Conservation (phyloP, 495 filamentous ascomycete genomes). For the Aspergillus conjunctus region DNA sequence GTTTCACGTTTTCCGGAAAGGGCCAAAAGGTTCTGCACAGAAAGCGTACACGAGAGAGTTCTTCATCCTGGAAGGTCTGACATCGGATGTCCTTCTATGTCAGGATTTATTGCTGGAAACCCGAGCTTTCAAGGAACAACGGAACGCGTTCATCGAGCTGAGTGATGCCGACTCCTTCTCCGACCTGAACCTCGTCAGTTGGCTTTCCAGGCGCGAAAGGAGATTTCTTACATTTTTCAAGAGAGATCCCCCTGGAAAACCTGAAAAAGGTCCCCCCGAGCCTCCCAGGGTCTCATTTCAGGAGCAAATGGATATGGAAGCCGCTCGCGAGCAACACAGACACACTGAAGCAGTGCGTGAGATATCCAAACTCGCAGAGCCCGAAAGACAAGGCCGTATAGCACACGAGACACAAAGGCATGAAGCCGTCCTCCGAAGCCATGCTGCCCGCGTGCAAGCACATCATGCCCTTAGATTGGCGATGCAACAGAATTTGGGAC, state of each 20-base stretch:
- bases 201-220: constrained; percentile 1
- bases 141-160: not conserved
- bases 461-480: not conserved
- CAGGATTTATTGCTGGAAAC: constrained; percentile 2
- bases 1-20: constrained; percentile 5
- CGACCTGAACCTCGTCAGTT: constrained; percentile 5
- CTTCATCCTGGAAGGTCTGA: constrained; percentile 6
- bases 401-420: not conserved
- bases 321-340: not conserved
- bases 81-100: constrained; percentile 9
- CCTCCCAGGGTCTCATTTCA: not conserved
- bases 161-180: constrained; percentile 1
- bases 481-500: too few relatives aligned
- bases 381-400: not conserved
- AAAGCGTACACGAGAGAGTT: not conserved
- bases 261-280: not conserved
- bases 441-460: not conserved
- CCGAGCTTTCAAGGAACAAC: constrained; percentile 3
- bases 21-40: too few relatives aligned
- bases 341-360: not conserved
- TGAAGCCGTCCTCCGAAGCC: not conserved
- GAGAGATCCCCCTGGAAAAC: not conserved
- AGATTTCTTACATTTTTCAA: constrained; percentile 6
- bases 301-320: not conserved
- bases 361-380: not conserved